Percentiles rank a stretch among this genome's conserved stretches.
Conservation (phyloP, 2,329 filamentous ascomycete genomes). For the Trichoderma afroharzianum region DNA sequence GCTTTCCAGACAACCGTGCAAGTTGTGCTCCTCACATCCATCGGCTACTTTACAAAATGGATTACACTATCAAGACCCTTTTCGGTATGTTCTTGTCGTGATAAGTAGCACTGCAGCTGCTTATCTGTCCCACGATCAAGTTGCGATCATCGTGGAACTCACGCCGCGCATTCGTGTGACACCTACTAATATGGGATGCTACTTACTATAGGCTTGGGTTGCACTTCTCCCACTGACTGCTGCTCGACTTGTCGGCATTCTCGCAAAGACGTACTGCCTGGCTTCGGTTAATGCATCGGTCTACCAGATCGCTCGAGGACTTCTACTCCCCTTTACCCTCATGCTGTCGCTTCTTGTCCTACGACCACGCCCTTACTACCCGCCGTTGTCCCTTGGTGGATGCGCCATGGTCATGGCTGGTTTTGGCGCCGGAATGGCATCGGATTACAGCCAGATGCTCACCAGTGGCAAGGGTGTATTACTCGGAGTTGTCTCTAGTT, state of each 20-base stretch:
- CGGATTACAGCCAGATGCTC: slow-evolving; percentile 11
- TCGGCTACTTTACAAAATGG: slow-evolving; percentile 11
- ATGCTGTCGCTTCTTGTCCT: slow-evolving; percentile 1
- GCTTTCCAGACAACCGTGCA: slow-evolving; percentile 6
- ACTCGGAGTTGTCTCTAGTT: slow-evolving; percentile 8
- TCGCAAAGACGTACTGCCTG: slow-evolving; percentile 9
- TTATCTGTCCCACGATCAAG: background rate
- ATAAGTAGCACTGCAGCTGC: background rate
- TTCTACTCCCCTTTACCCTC: background rate
- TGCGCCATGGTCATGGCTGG: slow-evolving; percentile 12
- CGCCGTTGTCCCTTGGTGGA: background rate
- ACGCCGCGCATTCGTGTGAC: background rate
- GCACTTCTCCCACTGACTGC: slow-evolving; percentile 12
- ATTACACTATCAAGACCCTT: slow-evolving; percentile 4
- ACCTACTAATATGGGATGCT: background rate
- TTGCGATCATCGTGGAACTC: background rate
- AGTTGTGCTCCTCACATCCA: background rate
- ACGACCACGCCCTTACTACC: slow-evolving; percentile 11
- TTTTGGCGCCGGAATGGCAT: slow-evolving; percentile 11
- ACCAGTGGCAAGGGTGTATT: slow-evolving; percentile 8
- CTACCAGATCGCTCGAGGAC: slow-evolving; percentile 9
- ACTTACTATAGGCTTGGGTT: slow-evolving; percentile 4
- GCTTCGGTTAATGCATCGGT: slow-evolving; percentile 13
- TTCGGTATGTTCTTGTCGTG: background rate
- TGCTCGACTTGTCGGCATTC: slow-evolving; percentile 9